A percentile compares a stretch with the other conserved stretches of the same genome.
Conservation (phyloP, 345 rosid species). For the Acer campestre region DNA sequence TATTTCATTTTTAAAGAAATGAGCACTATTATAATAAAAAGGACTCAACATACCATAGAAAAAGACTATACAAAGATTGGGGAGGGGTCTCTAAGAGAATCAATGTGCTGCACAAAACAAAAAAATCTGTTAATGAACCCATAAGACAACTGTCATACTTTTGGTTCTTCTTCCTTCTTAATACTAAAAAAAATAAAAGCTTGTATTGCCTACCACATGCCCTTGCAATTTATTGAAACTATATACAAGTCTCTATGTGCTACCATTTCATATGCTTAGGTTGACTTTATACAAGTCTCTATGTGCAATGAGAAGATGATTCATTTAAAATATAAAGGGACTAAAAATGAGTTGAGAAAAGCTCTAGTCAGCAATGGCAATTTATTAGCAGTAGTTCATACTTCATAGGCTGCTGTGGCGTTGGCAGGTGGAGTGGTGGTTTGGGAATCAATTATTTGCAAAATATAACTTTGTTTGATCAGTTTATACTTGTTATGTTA, state of each 20-base stretch:
- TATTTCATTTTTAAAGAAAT: not conserved
- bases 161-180: not conserved
- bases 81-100: not conserved
- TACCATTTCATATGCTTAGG: not conserved
- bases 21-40: not conserved
- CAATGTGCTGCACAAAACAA: not conserved
- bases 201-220: not conserved
- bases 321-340: too few relatives aligned
- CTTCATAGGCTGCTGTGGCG: too few relatives aligned
- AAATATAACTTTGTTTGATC: not conserved
- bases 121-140: not conserved
- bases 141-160: not conserved
- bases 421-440: not conserved
- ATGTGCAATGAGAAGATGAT: too few relatives aligned
- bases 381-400: too few relatives aligned
- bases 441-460: not conserved
- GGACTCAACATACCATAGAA: constrained; percentile 3
- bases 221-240: not conserved
- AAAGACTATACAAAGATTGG: not conserved
- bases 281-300: too few relatives aligned
- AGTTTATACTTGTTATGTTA: not conserved
- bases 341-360: not conserved
- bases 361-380: not conserved
- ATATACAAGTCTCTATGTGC: not conserved
- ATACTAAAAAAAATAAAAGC: not conserved